Conservation (phyloP, 2,329 filamentous ascomycete species). For the Diaporthe longicolla region DNA sequence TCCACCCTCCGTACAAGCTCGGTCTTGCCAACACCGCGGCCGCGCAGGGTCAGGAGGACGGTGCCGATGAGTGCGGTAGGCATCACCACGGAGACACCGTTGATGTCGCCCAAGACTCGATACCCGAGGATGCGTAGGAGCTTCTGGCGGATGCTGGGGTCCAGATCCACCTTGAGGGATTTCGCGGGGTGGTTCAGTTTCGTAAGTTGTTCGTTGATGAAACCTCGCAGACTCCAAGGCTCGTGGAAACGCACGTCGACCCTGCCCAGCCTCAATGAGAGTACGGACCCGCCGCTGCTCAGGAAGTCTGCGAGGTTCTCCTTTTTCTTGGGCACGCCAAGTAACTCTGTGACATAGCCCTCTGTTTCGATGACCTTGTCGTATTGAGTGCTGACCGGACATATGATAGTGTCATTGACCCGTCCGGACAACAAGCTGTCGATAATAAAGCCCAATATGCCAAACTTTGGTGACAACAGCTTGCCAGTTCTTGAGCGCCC, state of each 20-base stretch:
- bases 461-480: constrained; percentile 93
- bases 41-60: constrained; percentile 89
- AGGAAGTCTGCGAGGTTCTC: constrained; percentile 93
- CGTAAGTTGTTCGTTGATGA: constrained; percentile 82
- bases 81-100: constrained; percentile 97
- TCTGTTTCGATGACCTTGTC: constrained; percentile 99
- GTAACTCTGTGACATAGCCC: constrained; percentile 93
- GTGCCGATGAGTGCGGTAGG: constrained; percentile 96
- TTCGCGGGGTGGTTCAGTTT: constrained; percentile 67
- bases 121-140: constrained; percentile 91
- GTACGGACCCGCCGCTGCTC: constrained; percentile 84
- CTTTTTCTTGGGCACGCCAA: constrained; percentile 95
- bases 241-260: constrained; percentile 97
- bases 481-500: constrained; percentile 94
- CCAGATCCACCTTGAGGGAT: constrained; percentile 62
- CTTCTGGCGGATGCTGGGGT: constrained; percentile 73
- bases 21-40: constrained; percentile 88
- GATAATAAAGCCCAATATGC: constrained; percentile 91
- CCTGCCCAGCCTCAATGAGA: constrained; percentile 89
- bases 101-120: constrained; percentile 93
- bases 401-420: constrained; percentile 92
- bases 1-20: constrained; percentile 90
- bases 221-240: constrained; percentile 90
- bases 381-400: constrained; percentile 96
- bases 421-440: constrained; percentile 91